Conservation (phyloP, 805 yeast species). For the Hanseniaspora vineae region DNA sequence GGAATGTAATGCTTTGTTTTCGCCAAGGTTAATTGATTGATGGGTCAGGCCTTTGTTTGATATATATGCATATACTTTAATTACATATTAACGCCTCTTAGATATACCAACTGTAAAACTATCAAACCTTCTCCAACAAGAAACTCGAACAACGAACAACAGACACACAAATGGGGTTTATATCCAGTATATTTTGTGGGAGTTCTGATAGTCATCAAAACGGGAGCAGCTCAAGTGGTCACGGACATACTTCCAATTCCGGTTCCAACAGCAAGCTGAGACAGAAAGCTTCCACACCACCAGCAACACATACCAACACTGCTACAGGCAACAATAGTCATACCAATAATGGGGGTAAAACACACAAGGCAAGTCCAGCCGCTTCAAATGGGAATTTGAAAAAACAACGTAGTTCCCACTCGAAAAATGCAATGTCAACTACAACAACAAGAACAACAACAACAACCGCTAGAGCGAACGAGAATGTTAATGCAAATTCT, state of each 20-base stretch:
- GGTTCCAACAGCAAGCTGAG: slow-evolving; percentile 5
- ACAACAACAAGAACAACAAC: not conserved
- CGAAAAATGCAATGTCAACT: not conserved
- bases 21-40: too few relatives aligned
- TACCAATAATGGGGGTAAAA: not conserved
- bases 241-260: slow-evolving; percentile 1
- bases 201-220: slow-evolving; percentile 13
- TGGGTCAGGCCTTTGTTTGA: too few relatives aligned
- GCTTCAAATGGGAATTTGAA: not conserved
- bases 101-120: too few relatives aligned
- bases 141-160: too few relatives aligned
- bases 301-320: too few relatives aligned
- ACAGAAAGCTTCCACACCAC: too few relatives aligned
- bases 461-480: not conserved
- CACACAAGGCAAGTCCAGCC: not conserved
- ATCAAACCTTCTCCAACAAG: too few relatives aligned
- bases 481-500: slow-evolving; percentile 1
- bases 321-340: not conserved
- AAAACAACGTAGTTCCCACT: not conserved
- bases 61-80: too few relatives aligned
- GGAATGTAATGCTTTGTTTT: too few relatives aligned
- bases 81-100: too few relatives aligned
- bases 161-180: slow-evolving; percentile 22
- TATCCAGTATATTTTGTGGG: slow-evolving; percentile 25
- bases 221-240: slow-evolving; percentile 9